Evolutionary conservation across 306 rosid species (phyloP).

Genomic region (Acacia acuminata): DNA sequence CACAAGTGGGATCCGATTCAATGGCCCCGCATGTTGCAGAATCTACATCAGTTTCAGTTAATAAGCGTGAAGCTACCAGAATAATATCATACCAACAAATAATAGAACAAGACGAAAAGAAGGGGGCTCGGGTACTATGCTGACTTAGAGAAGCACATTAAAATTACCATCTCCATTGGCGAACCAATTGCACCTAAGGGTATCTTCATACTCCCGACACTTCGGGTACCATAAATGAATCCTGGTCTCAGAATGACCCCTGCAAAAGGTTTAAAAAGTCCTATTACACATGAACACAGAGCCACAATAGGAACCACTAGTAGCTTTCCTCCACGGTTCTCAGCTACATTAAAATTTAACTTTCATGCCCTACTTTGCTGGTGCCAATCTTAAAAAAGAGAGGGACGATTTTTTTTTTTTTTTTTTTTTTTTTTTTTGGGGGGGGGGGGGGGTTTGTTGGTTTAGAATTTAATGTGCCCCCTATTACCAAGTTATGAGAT

Average conservation of each 20-base stretch:
- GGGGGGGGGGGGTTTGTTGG: neutral
- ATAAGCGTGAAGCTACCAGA: neutral
- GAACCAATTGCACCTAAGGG: conserved; percentile 85
- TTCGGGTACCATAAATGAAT: conserved; percentile 92
- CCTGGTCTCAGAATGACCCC: conserved; percentile 97
- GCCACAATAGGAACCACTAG: conserved; percentile 6
- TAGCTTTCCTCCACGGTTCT: neutral
- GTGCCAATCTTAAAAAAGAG: neutral
- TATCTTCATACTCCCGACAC: conserved; percentile 75
- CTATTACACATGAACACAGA: neutral
- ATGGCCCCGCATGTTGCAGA: conserved; percentile 61
- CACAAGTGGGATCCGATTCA: conserved; percentile 76
- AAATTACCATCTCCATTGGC: conserved; percentile 85
- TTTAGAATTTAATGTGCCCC: conserved; percentile 1
- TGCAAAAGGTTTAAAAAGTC: conserved; percentile 42
- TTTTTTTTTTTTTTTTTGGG: no score
- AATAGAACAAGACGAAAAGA: neutral
- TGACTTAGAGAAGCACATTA: conserved; percentile 2
- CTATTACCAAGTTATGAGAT: conserved; percentile 10
- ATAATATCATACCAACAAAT: conserved; percentile 10
- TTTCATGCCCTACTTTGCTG: neutral
- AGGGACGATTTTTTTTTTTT: neutral
- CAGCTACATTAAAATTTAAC: conserved; percentile 1
- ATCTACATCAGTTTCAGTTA: conserved; percentile 52
- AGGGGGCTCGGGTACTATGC: neutral